These are phyloP conservation scores for Panicum hallii DNA, from an alignment of 202 grass and related monocot species.

Conservation along the genomic window DNA sequence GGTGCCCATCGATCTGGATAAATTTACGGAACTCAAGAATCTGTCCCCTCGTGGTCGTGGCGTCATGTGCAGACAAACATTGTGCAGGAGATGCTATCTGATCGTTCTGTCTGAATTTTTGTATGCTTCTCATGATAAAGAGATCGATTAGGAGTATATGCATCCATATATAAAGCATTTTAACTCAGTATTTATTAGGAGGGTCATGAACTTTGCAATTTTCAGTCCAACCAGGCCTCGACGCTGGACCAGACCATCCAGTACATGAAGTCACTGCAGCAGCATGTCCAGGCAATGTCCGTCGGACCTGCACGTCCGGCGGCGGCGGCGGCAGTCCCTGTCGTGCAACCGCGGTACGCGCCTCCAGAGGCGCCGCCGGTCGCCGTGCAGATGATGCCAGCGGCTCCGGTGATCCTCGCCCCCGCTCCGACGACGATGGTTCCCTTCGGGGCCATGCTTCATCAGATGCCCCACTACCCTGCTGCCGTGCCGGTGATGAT, in stretches of 20 bases:
- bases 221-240: constrained; percentile 37
- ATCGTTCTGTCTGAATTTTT: background rate
- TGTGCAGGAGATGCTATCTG: background rate
- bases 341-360: background rate
- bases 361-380: background rate
- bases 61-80: background rate
- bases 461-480: background rate
- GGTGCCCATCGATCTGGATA: background rate
- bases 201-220: background rate
- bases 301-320: background rate
- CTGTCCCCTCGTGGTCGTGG: background rate
- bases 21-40: background rate
- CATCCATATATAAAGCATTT: too few species aligned
- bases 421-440: background rate
- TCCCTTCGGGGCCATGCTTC: background rate
- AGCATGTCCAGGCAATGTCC: constrained; percentile 23
- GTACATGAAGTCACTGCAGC: constrained; percentile 35
- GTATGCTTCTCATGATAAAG: background rate
- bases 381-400: background rate
- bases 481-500: background rate
- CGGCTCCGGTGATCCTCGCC: background rate
- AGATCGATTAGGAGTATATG: too few species aligned
- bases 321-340: background rate
- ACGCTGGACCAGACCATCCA: constrained; percentile 43
- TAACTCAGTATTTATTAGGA: too few species aligned